Percentiles rank a stretch among this genome's conserved stretches.
These are phyloP conservation scores for Forsythia viridissima DNA, from an alignment of 257 asterid genomes.

Conservation along the genomic window DNA sequence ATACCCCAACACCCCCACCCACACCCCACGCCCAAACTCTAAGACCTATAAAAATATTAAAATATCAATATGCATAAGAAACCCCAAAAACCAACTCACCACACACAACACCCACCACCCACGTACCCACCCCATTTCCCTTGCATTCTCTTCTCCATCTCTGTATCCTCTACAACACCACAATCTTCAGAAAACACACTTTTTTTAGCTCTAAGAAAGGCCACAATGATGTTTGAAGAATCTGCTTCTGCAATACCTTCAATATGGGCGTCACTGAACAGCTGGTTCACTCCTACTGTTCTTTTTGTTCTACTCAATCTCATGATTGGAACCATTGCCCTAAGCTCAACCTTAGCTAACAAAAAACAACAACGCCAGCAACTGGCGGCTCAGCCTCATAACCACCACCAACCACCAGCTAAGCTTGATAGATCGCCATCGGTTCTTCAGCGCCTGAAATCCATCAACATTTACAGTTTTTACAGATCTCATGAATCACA, in stretches of 20 bases:
- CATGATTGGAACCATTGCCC: conserved; percentile 74
- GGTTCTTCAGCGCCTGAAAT: conserved; percentile 70
- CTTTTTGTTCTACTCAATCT: conserved; percentile 77
- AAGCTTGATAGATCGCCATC: conserved; percentile 53
- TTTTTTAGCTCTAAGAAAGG: neutral
- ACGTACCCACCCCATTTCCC: neutral
- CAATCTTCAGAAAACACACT: neutral
- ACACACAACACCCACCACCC: no score
- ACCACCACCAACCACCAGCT: conserved; percentile 12
- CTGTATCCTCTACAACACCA: conserved; percentile 22
- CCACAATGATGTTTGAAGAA: conserved; percentile 57
- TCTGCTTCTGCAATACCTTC: conserved; percentile 65
- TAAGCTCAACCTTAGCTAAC: conserved; percentile 58
- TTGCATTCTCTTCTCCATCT: conserved; percentile 19
- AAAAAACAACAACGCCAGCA: conserved; percentile 38
- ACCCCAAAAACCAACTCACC: no score
- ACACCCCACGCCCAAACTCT: no score
- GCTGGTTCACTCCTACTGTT: conserved; percentile 88
- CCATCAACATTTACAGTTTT: conserved; percentile 43
- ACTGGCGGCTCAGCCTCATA: neutral
- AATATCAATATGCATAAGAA: no score
- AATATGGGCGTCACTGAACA: conserved; percentile 76
- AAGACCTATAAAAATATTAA: no score
- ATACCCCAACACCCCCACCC: no score
- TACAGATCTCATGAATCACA: conserved; percentile 46